Base-by-base conservation (phyloP, 1,139 yeast genomes). In the Saccharomycopsis crataegensis region DNA sequence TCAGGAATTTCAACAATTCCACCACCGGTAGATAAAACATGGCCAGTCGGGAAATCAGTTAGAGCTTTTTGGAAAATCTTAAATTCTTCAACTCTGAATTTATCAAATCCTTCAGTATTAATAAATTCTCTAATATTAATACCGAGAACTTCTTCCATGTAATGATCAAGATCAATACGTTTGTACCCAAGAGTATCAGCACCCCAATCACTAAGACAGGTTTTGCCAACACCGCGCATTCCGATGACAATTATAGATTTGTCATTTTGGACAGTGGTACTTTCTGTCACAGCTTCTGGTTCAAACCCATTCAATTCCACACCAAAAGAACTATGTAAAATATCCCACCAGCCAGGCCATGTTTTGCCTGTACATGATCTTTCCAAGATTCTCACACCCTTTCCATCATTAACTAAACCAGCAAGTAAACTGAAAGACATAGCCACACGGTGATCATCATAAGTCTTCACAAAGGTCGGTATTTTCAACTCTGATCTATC, bases 301-400 rank as follows among this genome's bases (percentile, higher is more conserved):
- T 86, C 95, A 62, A 73, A 75, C 31, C 99, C 99, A 62, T 81
- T 84, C 48, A 93, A 69, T 14, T 69, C 67, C 41, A 80, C 84
- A 36, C 82, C 79, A 64, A 93, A 81, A 57, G 76, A 71, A 55
- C 86, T 79, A 64, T 83, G 89, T 59, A 93, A 75, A 50, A 85
- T 78, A 69, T 93, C 99, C 99, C 99, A 93, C 99, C 99, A 93
- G 46, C 98, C 98, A 17, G 99, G 99, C 99, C 99, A 93, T 0
- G 99, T 93, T 72, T 93, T 93, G 57, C 94, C 95, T 2, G 96
- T 94, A 67, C 97, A 89, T 37, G 86, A 78, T 70, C 98, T 82
- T 66, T 91, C 97, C 62, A 85, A 80, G 57, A 93, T 82, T 60
- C 82, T 74, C 1, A 86, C 94, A 2, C 88, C 83, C 2, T 73